Conservation (phyloP, 2,329 filamentous ascomycete species). For the Phoma sp. region DNA sequence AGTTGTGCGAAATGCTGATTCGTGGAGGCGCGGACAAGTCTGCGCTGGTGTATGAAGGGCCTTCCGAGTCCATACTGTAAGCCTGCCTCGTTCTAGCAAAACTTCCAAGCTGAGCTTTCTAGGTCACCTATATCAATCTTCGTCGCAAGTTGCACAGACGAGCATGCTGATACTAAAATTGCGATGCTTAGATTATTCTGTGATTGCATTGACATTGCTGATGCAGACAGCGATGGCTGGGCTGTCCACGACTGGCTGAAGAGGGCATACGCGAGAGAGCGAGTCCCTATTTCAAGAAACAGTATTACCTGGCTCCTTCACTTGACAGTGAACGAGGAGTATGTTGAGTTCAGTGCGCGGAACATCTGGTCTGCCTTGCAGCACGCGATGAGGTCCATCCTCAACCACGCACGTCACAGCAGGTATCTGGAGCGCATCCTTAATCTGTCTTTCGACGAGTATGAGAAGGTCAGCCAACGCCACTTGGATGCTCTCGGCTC, state of each 20-base stretch:
- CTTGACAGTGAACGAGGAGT: constrained; percentile 17
- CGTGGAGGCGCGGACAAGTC: constrained; percentile 20
- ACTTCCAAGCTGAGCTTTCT: not conserved
- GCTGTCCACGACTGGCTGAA: constrained; percentile 24
- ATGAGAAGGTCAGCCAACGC: not conserved
- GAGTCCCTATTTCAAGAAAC: constrained; percentile 19
- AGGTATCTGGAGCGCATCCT: constrained; percentile 8
- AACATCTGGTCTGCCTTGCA: constrained; percentile 19
- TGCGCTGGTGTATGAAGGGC: constrained; percentile 22
- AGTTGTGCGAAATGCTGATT: constrained; percentile 18
- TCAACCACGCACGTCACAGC: constrained; percentile 12
- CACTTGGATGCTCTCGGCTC: constrained; percentile 8
- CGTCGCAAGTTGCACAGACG: constrained; percentile 8
- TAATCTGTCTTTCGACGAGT: not conserved
- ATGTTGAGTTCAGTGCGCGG: constrained; percentile 17
- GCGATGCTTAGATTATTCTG: constrained; percentile 22
- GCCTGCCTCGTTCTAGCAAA: not conserved
- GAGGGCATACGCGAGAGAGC: constrained; percentile 18
- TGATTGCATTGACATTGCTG: constrained; percentile 21
- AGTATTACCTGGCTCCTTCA: constrained; percentile 22
- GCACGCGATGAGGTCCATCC: constrained; percentile 15
- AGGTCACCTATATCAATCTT: constrained; percentile 21
- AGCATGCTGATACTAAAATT: constrained; percentile 15
- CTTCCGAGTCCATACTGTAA: constrained; percentile 15
- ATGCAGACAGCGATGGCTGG: constrained; percentile 20